Evolutionary conservation across 441 rosid species (phyloP).

Genomic region (Cnidoscolus chayamansa): DNA sequence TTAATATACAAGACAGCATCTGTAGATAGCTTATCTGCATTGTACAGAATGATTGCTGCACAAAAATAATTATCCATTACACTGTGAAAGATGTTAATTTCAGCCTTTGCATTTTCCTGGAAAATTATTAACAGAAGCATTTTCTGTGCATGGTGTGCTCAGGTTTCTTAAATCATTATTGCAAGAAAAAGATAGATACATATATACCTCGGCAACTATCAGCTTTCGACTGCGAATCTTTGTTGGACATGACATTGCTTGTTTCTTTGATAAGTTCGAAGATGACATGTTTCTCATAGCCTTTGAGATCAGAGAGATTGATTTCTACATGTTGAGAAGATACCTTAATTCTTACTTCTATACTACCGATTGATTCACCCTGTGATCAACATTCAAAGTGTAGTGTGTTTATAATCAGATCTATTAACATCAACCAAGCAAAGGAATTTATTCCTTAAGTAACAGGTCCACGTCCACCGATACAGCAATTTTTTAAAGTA

Average conservation of each 20-base stretch:
- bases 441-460: neutral
- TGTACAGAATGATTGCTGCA: constrained; percentile 49
- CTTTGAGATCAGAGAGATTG: constrained; percentile 52
- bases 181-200: neutral
- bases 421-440: neutral
- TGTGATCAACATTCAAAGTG: constrained; percentile 9
- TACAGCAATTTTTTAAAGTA: too few species aligned
- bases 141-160: neutral
- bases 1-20: constrained; percentile 50
- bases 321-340: constrained; percentile 50
- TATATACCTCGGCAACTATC: constrained; percentile 37
- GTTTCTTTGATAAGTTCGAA: constrained; percentile 54
- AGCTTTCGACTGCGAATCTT: constrained; percentile 6
- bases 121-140: too few species aligned
- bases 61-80: neutral
- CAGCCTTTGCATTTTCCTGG: neutral
- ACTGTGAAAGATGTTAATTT: too few species aligned
- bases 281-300: constrained; percentile 55
- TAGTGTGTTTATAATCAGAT: neutral
- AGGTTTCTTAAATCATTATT: neutral
- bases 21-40: constrained; percentile 48
- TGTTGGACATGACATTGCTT: constrained; percentile 20
- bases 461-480: too few species aligned
- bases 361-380: constrained; percentile 43
- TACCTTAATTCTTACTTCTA: constrained; percentile 39